Conservation (phyloP, 345 rosid species). For the Syzygium oleosum region DNA sequence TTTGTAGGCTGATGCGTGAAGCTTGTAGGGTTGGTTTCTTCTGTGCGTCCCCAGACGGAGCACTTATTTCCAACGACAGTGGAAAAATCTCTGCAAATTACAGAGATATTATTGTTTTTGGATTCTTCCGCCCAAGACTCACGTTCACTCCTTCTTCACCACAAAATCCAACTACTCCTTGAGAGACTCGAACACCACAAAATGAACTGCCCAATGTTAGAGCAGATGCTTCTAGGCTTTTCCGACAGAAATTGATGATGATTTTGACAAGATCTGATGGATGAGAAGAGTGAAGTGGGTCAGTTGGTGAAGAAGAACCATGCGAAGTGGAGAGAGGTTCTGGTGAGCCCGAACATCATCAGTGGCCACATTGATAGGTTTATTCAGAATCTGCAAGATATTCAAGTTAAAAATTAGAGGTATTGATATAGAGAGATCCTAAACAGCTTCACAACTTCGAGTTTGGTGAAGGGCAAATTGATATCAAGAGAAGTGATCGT, state of each 20-base stretch:
- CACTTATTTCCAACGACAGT: no score
- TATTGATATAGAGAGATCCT: not conserved
- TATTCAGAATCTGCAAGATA: not conserved
- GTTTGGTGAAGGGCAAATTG: not conserved
- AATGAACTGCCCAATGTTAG: no score
- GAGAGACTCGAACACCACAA: no score
- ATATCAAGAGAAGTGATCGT: not conserved
- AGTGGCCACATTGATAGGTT: not conserved
- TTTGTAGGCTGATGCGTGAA: no score
- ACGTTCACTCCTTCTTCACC: no score
- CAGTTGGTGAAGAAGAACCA: not conserved
- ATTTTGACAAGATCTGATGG: conserved; percentile 16
- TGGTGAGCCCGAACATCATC: not conserved
- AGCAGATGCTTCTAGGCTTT: no score
- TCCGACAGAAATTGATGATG: no score
- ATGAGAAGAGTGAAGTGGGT: not conserved
- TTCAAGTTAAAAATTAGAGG: not conserved
- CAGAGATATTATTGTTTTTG: no score
- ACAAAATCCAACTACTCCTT: no score
- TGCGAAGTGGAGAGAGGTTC: not conserved
- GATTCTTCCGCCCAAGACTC: no score
- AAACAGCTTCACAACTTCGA: not conserved
- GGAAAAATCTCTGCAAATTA: no score
- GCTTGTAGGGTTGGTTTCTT: not conserved
- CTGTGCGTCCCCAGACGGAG: not conserved